Percentiles rank a stretch among this genome's conserved stretches.
Evolutionary conservation across 108 stramenopile genomes (phyloP).

Genomic region (Pseudonitzschia pungens): DNA sequence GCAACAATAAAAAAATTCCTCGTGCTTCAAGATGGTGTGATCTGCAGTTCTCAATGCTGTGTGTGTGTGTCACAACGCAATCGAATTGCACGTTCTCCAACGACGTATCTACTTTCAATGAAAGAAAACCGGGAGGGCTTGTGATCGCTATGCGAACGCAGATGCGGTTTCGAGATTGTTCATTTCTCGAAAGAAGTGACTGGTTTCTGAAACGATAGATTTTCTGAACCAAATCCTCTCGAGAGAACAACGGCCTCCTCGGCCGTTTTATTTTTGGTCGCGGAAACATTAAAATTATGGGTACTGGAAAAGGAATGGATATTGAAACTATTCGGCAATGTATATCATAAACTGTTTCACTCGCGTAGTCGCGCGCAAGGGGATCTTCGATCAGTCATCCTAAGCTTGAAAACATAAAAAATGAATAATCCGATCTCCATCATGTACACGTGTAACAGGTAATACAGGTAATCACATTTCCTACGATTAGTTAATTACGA

Average conservation of each 20-base stretch:
- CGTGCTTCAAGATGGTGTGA: too few species aligned
- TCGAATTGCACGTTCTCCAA: too few species aligned
- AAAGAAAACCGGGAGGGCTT: too few species aligned
- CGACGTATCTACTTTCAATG: too few species aligned
- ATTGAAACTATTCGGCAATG: background rate
- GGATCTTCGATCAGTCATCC: background rate
- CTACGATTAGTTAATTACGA: too few species aligned
- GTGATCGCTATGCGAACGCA: background rate
- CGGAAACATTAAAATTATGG: background rate
- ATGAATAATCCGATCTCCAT: too few species aligned
- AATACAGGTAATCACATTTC: too few species aligned
- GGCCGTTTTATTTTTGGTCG: background rate
- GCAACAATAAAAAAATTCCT: too few species aligned
- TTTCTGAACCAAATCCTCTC: background rate
- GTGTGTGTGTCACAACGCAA: too few species aligned
- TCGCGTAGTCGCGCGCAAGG: background rate
- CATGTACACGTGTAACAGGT: too few species aligned
- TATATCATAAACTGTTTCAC: background rate
- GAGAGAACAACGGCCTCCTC: constrained; percentile 8
- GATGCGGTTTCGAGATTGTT: background rate
- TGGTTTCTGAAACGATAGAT: background rate
- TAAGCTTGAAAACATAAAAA: background rate
- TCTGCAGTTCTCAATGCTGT: too few species aligned
- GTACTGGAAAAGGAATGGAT: background rate
- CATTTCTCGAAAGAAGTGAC: background rate